Base-by-base conservation (phyloP, 768 basidiomycete species). In the Sporobolomyces roseus region DNA sequence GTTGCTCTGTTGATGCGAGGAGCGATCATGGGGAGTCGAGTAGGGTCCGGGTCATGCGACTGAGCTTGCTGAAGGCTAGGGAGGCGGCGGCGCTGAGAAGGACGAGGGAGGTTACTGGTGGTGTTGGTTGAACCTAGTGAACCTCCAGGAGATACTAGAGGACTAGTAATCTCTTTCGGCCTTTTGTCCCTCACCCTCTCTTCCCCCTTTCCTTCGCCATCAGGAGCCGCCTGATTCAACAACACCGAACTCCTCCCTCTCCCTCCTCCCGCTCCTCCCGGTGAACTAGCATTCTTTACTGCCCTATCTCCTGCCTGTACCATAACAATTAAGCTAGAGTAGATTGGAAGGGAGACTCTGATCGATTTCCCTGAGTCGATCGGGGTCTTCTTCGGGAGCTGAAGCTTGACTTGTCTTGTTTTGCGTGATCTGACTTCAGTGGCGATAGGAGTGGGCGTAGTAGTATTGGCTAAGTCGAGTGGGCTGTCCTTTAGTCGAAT, bases 401-500 rank as follows among this genome's bases (percentile, higher is more conserved):
- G 52, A 53, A 53, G 32, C 38, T 41, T 41, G 38, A 41, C 16
- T 13, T 17, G 25, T 23, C 25, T 52, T 29, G 50, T 8, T 13
- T 52, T n/a, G n/a, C n/a, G n/a, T n/a, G n/a, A n/a, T n/a, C n/a
- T n/a, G n/a, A n/a, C n/a, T n/a, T n/a, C n/a, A n/a, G n/a, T n/a
- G n/a, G n/a, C n/a, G n/a, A n/a, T n/a, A n/a, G n/a, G n/a, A n/a
- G n/a, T n/a, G n/a, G n/a, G n/a, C n/a, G n/a, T n/a, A n/a, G n/a
- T n/a, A n/a, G n/a, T 23, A 27, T 52, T 52, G 25, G 32, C 25
- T 29, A 16, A 46, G 21, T 54, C 23, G 52, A 9, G 52, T 38
- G 38, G 56, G 38, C 56, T 58, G 56, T 58, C 56, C 17, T 56
- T 30, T 58, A 58, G 56, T 58, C 56, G 5, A 45, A 16, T 27